Evolutionary conservation across 306 rosid genomes (phyloP), one percentile per base, ranked within the genome.

Genomic region (Arachis stenosperma): DNA sequence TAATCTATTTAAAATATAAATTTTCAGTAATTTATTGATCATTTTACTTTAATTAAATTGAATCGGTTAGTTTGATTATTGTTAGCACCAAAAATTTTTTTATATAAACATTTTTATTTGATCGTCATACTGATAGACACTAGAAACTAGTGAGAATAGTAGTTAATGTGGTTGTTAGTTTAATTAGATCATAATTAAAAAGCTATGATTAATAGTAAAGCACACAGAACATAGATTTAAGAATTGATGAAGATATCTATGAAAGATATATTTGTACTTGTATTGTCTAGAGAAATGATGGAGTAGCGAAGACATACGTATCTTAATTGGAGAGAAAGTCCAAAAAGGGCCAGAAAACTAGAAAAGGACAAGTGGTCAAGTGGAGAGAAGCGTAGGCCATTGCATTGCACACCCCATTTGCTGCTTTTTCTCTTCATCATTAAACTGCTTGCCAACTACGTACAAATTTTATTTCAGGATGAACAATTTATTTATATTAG

Each of bases 281-380:
- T 22, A 9, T 36, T 47, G 55, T 51, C 56, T 14, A 60, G 30
- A 33, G 6, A 40, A n/a, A 13, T 76, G 46, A 13, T 30, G 57
- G 6, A 12, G 33, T 7, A 30, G 27, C 27, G 29, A 7, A 48
- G 17, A 29, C 11, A 52, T 29, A 62, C 43, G 43, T 40, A 27
- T 47, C 17, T 61, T 3, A 58, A 64, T 63, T 11, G 53, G 71
- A 71, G 46, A 39, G 46, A 78, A 44, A 56, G 47, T 71, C 73
- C 62, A 78, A 64, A 61, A 46, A 11, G 5, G 53, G 37, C 22
- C 53, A 44, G 33, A 71, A 63, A 17, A 63, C 37, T 33, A 53
- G 67, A 55, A 63, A 46, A 56, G 44, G 76, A 62, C 71, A 70
- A 14, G 46, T 46, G 46, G 22, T 36, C 71, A 70, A 14, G 55